These are phyloP conservation scores for Zoysia japonica DNA, from an alignment of 176 grass and related monocot genomes.

Conservation along the genomic window DNA sequence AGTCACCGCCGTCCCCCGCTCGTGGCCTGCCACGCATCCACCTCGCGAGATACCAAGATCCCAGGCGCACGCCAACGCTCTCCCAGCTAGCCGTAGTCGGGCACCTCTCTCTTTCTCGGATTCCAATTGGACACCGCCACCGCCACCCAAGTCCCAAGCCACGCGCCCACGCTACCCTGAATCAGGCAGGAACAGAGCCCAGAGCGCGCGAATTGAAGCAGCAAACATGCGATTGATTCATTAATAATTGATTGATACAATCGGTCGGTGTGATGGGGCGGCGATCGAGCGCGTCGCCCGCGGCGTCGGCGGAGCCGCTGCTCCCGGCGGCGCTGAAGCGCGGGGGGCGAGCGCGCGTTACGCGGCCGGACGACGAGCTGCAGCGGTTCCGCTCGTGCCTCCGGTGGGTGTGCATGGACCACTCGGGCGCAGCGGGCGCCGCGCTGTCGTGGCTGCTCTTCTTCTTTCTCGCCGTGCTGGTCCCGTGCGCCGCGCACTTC, in stretches of 20 bases:
- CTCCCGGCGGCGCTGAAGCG: slow-evolving; percentile 34
- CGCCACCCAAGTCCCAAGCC: slow-evolving; percentile 12
- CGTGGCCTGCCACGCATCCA: neutral
- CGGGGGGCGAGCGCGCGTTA: neutral
- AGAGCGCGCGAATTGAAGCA: too few relatives aligned
- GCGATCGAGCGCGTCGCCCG: neutral
- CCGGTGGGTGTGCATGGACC: slow-evolving; percentile 87
- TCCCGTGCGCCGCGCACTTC: slow-evolving; percentile 62
- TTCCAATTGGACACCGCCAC: slow-evolving; percentile 21
- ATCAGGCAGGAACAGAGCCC: too few relatives aligned
- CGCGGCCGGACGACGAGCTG: slow-evolving; percentile 63
- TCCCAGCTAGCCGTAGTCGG: neutral
- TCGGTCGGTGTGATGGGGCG: slow-evolving; percentile 5
- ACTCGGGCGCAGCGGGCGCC: slow-evolving; percentile 33
- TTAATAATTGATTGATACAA: too few relatives aligned
- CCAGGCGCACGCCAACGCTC: slow-evolving; percentile 28
- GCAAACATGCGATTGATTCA: too few relatives aligned
- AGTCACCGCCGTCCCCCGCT: neutral
- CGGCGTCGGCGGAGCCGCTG: slow-evolving; percentile 30
- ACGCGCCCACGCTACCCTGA: neutral
- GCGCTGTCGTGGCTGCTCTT: slow-evolving; percentile 67
- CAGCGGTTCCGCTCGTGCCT: slow-evolving; percentile 74
- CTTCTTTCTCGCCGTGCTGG: slow-evolving; percentile 36
- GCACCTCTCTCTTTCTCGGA: slow-evolving; percentile 4
- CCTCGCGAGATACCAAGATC: neutral